A percentile compares a stretch with the other conserved stretches of the same genome.
These are phyloP conservation scores for Hyphodiscus hymeniophilus DNA, from an alignment of 495 filamentous ascomycete species.

Conservation along the genomic window DNA sequence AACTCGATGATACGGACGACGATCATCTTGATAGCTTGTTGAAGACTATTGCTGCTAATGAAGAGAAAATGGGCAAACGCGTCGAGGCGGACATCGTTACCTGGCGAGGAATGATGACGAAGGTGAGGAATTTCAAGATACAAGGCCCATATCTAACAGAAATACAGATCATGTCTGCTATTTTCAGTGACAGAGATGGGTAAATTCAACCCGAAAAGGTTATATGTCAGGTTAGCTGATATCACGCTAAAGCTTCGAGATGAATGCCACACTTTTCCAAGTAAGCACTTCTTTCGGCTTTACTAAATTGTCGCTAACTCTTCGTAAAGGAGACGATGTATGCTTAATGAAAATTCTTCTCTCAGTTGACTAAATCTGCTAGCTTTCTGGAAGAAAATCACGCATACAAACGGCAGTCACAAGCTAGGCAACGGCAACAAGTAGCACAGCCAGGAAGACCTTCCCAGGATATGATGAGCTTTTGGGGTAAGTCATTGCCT, in stretches of 20 bases:
- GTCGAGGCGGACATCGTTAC: constrained; percentile 77
- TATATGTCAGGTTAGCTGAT: constrained; percentile 4
- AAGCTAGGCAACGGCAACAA: constrained; percentile 40
- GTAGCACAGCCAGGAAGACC: constrained; percentile 43
- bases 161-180: constrained; percentile 69
- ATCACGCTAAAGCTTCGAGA: constrained; percentile 63
- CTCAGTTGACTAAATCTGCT: constrained; percentile 11
- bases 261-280: constrained; percentile 89
- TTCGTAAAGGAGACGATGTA: constrained; percentile 67
- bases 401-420: constrained; percentile 45
- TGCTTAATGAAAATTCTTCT: constrained; percentile 2
- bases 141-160: background rate
- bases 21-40: constrained; percentile 85
- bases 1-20: constrained; percentile 72
- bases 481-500: constrained; percentile 39
- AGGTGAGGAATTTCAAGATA: constrained; percentile 39
- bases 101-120: constrained; percentile 99
- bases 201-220: constrained; percentile 30
- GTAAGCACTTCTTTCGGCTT: constrained; percentile 39
- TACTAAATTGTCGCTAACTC: constrained; percentile 14
- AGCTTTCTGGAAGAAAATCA: constrained; percentile 95
- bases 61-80: constrained; percentile 55
- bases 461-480: constrained; percentile 59
- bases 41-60: constrained; percentile 61
- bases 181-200: constrained; percentile 77